Evolutionary conservation across 2,329 filamentous ascomycete genomes (phyloP), one percentile per base, ranked within the genome.

Genomic region (Teratosphaeria destructans): DNA sequence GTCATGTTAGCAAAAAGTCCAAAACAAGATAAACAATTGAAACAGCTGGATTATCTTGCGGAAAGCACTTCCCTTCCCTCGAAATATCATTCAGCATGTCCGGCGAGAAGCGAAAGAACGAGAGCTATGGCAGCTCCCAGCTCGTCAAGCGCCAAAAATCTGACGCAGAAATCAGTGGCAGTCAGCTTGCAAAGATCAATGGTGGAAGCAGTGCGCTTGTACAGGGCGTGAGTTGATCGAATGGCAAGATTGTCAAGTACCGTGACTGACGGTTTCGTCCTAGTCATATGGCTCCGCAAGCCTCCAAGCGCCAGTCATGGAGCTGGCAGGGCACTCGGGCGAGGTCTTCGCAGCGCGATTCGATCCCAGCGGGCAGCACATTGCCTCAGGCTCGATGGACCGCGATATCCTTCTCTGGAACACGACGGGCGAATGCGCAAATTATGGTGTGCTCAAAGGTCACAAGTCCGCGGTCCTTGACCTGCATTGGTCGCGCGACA

Each of bases 371-470:
- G 93, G 92, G 52, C 87, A 91, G 63, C 81, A 90, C 64, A 94
- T 97, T 67, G 94, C 94, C 52, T 97, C 94, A 1, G 93, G 90
- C 8, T 94, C 90, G 12, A 96, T 96, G 89, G 94, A 99, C 72
- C 84, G 92, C 68, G 89, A 86, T 60, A 94, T 99, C 67, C 90
- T 97, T 76, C 82, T 99, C 34, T 99, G 94, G 94, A 85, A 88
- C 68, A 95, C 92, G 1, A 91, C 93, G 62, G 93, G 91, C 69
- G 83, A 90, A 67, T 96, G 93, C 77, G 89, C 95, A 70, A 99
- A 99, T 76, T 96, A 96, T 70, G 92, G 93, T 61, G 78, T 89
- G 32, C 79, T 99, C 57, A 90, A 81, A 8, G 94, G 94, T 37
- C 94, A 99, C 77, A 91, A 90, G 72, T 90, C 90, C 65, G 94